Evolutionary conservation across 176 grass and related monocot species (phyloP).

Genomic region (Aegilops bicornis): DNA sequence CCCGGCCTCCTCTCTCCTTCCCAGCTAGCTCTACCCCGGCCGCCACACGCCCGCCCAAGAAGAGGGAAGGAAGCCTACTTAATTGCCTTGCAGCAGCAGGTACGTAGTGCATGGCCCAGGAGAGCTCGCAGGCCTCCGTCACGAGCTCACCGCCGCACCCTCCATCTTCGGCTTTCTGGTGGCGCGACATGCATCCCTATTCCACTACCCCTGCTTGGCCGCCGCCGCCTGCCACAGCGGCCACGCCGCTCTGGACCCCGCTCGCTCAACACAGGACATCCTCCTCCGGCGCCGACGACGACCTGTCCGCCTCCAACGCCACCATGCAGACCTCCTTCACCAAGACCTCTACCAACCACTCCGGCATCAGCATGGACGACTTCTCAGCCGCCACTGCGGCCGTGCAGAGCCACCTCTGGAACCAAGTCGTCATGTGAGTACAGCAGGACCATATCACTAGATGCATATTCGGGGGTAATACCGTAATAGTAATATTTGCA

Average conservation of each 20-base stretch:
- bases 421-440: constrained; percentile 85
- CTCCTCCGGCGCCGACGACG: constrained; percentile 31
- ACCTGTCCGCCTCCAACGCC: constrained; percentile 53
- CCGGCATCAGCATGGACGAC: constrained; percentile 73
- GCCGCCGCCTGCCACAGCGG: neutral
- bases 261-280: constrained; percentile 6
- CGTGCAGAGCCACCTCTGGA: constrained; percentile 84
- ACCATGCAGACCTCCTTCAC: constrained; percentile 51
- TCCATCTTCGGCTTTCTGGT: constrained; percentile 35
- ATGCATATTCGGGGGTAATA: neutral
- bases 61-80: neutral
- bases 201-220: constrained; percentile 25
- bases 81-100: neutral
- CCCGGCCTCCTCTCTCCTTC: too few species aligned
- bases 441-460: neutral
- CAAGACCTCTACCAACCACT: constrained; percentile 49
- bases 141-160: constrained; percentile 55
- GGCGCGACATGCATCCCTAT: constrained; percentile 60
- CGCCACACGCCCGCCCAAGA: too few species aligned
- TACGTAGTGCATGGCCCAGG: constrained; percentile 62
- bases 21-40: neutral
- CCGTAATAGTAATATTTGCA: constrained; percentile 1
- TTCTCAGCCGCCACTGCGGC: constrained; percentile 30
- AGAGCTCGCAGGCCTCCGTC: constrained; percentile 74
- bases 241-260: constrained; percentile 42